Evolutionary conservation across 2,329 filamentous ascomycete species (phyloP).

Genomic region (Aureobasidium namibiae): DNA sequence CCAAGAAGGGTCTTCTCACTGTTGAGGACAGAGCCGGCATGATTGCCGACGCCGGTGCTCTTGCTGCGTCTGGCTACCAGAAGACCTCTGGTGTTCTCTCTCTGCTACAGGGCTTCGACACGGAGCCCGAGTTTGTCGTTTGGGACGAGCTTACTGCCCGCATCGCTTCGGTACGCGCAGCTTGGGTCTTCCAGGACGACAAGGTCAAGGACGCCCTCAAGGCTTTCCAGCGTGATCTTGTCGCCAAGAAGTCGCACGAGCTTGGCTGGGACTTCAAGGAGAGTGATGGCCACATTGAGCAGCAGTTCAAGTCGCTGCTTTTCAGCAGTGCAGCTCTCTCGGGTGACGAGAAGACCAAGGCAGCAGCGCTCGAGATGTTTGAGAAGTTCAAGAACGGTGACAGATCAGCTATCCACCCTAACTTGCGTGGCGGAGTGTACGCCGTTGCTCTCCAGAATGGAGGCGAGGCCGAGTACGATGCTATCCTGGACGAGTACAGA

Average conservation of each 20-base stretch:
- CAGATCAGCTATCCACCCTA: slow-evolving; percentile 75
- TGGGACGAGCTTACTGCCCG: slow-evolving; percentile 87
- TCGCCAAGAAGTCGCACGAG: slow-evolving; percentile 72
- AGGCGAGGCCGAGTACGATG: slow-evolving; percentile 78
- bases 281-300: slow-evolving; percentile 76
- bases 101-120: slow-evolving; percentile 73
- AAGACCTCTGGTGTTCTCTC: slow-evolving; percentile 85
- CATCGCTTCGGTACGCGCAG: slow-evolving; percentile 67
- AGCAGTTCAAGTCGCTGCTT: slow-evolving; percentile 89
- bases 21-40: slow-evolving; percentile 92
- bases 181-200: slow-evolving; percentile 83
- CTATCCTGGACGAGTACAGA: slow-evolving; percentile 66
- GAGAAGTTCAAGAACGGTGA: slow-evolving; percentile 74
- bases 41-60: slow-evolving; percentile 77
- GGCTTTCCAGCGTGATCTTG: slow-evolving; percentile 71
- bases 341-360: slow-evolving; percentile 69
- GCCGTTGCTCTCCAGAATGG: slow-evolving; percentile 76
- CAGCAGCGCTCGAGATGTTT: slow-evolving; percentile 85
- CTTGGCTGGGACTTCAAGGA: slow-evolving; percentile 84
- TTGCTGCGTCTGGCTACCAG: slow-evolving; percentile 85
- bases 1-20: slow-evolving; percentile 68
- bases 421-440: slow-evolving; percentile 81
- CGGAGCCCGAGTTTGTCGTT: slow-evolving; percentile 80
- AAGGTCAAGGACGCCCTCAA: slow-evolving; percentile 67
- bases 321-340: slow-evolving; percentile 76